Percentiles rank a stretch among this genome's conserved stretches.
These are phyloP conservation scores for Nakazawaea pomicola DNA, from an alignment of 805 yeast genomes.

Conservation along the genomic window DNA sequence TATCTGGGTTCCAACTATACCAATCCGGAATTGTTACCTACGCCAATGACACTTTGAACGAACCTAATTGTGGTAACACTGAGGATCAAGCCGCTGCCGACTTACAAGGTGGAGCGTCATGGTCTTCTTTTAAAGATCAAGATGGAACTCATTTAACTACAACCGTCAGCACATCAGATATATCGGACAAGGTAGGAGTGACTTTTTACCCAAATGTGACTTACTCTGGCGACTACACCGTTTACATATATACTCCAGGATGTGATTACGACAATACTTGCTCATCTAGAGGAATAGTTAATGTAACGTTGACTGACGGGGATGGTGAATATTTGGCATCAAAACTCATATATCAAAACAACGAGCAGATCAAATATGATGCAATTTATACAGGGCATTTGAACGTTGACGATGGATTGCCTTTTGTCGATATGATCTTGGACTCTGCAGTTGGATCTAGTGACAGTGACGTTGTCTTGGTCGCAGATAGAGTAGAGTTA, in stretches of 20 bases:
- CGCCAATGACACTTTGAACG: slow-evolving; percentile 72
- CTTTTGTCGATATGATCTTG: slow-evolving; percentile 39
- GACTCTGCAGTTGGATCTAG: slow-evolving; percentile 18
- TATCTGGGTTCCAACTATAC: slow-evolving; percentile 69
- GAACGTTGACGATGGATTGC: slow-evolving; percentile 35
- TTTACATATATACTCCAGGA: slow-evolving; percentile 82
- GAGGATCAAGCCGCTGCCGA: slow-evolving; percentile 11
- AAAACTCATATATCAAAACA: slow-evolving; percentile 67
- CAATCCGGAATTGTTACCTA: slow-evolving; percentile 56
- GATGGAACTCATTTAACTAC: slow-evolving; percentile 21
- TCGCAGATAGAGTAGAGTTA: slow-evolving; percentile 63
- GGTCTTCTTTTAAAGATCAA: slow-evolving; percentile 18
- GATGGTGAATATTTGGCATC: slow-evolving; percentile 38
- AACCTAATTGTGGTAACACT: slow-evolving; percentile 48
- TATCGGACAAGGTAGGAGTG: slow-evolving; percentile 29
- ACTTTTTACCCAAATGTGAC: slow-evolving; percentile 64
- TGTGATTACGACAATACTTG: slow-evolving; percentile 70
- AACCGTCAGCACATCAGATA: slow-evolving; percentile 18
- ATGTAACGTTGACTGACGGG: slow-evolving; percentile 59
- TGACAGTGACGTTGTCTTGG: slow-evolving; percentile 44
- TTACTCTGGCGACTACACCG: slow-evolving; percentile 68
- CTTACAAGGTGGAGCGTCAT: slow-evolving; percentile 15
- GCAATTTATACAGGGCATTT: slow-evolving; percentile 66
- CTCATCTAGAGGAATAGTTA: slow-evolving; percentile 64
- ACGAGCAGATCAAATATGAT: slow-evolving; percentile 77